Conservation (phyloP, 331 rosid genomes). For the Dryas integrifolia region DNA sequence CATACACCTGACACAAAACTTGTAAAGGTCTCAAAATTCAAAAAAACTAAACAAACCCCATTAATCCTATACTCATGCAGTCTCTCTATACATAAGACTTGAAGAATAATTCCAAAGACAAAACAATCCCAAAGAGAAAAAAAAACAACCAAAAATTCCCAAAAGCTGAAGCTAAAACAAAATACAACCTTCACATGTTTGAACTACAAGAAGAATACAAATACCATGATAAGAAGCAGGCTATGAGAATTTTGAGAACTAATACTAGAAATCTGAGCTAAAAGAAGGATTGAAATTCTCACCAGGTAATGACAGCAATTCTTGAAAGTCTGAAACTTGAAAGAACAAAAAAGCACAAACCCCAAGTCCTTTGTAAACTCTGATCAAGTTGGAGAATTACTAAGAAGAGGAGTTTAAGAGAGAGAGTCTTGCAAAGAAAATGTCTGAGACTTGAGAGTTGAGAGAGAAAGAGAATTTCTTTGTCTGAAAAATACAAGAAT, state of each 20-base stretch:
- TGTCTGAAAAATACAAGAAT: conserved; percentile 8
- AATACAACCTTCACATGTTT: neutral
- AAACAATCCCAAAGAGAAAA: neutral
- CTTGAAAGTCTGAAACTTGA: conserved; percentile 18
- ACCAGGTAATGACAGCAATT: conserved; percentile 26
- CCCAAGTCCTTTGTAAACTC: neutral
- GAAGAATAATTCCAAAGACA: neutral
- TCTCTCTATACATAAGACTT: conserved; percentile 1
- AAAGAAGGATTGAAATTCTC: conserved; percentile 16
- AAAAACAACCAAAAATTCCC: neutral
- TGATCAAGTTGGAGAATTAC: conserved; percentile 1
- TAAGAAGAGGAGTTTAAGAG: neutral
- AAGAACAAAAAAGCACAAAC: conserved; percentile 5
- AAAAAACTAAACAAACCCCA: conserved; percentile 1
- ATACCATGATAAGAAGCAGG: neutral
- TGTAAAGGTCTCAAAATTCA: neutral
- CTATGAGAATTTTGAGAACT: neutral
- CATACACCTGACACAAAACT: neutral
- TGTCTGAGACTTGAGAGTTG: conserved; percentile 12
- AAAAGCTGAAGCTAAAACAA: neutral
- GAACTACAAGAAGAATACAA: neutral
- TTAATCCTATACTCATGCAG: neutral
- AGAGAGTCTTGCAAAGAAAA: conserved; percentile 13
- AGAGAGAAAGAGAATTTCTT: conserved; percentile 19
- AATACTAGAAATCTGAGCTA: neutral